Evolutionary conservation across 2,329 filamentous ascomycete species (phyloP).

Genomic region (Lizonia empirigonia): DNA sequence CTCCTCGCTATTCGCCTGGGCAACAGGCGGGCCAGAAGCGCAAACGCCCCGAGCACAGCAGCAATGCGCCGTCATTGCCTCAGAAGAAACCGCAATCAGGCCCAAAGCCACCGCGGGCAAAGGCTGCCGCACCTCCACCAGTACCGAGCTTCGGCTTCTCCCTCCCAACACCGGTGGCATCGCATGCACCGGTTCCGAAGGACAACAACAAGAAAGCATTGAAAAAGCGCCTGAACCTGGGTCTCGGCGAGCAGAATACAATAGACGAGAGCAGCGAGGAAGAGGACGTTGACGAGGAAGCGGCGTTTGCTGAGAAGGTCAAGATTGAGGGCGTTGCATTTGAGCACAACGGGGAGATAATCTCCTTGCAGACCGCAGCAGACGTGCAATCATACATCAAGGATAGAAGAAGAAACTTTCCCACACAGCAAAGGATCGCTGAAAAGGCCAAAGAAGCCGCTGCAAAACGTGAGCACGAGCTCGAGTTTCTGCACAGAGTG

Average conservation of each 20-base stretch:
- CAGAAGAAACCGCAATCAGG: slow-evolving; percentile 22
- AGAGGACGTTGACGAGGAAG: slow-evolving; percentile 74
- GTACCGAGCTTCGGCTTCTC: slow-evolving; percentile 47
- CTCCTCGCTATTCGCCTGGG: slow-evolving; percentile 20
- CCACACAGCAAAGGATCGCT: slow-evolving; percentile 73
- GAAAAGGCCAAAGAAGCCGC: slow-evolving; percentile 61
- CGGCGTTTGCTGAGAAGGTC: slow-evolving; percentile 46
- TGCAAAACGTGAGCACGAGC: slow-evolving; percentile 31
- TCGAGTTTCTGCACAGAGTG: slow-evolving; percentile 49
- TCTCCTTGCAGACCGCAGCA: slow-evolving; percentile 60
- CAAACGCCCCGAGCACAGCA: slow-evolving; percentile 30
- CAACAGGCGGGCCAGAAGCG: slow-evolving; percentile 39
- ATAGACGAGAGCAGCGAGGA: slow-evolving; percentile 62
- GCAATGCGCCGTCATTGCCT: slow-evolving; percentile 13
- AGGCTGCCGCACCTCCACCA: slow-evolving; percentile 41
- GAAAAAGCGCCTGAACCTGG: slow-evolving; percentile 73
- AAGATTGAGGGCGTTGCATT: slow-evolving; percentile 62
- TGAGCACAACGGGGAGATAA: slow-evolving; percentile 61
- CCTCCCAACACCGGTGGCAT: slow-evolving; percentile 27
- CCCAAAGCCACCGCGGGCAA: slow-evolving; percentile 41
- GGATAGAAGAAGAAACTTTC: slow-evolving; percentile 79
- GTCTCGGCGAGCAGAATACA: slow-evolving; percentile 68
- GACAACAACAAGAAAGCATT: slow-evolving; percentile 49
- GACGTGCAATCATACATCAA: slow-evolving; percentile 82
- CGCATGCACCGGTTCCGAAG: slow-evolving; percentile 5